Conservation (phyloP, 176 grass and related monocot species). For the Aegilops bicornis region DNA sequence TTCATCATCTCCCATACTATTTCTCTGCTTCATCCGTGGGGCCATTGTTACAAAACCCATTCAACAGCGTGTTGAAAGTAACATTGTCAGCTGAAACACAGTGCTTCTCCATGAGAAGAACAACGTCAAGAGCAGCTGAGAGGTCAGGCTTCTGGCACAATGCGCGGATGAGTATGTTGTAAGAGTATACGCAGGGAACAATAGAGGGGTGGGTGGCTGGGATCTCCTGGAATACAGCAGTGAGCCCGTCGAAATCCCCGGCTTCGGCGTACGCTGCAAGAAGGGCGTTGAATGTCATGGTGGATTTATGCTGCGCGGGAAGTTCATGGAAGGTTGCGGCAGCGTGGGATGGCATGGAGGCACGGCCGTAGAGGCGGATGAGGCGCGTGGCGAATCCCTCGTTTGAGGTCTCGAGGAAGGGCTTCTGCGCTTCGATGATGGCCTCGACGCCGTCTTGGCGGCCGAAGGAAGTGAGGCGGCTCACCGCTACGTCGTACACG, state of each 20-base stretch:
- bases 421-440: constrained; percentile 57
- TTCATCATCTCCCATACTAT: constrained; percentile 61
- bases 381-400: constrained; percentile 51
- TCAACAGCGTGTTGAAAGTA: constrained; percentile 52
- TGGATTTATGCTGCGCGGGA: constrained; percentile 28
- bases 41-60: constrained; percentile 35
- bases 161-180: constrained; percentile 54
- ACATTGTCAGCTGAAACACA: constrained; percentile 17
- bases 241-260: constrained; percentile 19
- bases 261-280: constrained; percentile 19
- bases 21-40: constrained; percentile 1
- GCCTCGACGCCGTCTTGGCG: constrained; percentile 40
- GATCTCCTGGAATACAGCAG: constrained; percentile 35
- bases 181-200: constrained; percentile 34
- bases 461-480: constrained; percentile 40
- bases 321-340: constrained; percentile 40
- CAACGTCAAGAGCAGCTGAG: constrained; percentile 39
- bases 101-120: constrained; percentile 53
- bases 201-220: constrained; percentile 37
- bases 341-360: constrained; percentile 52
- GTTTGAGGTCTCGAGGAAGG: constrained; percentile 35
- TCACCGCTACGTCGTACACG: constrained; percentile 42
- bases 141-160: constrained; percentile 44
- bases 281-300: constrained; percentile 46
- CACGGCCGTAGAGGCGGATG: constrained; percentile 54